These are phyloP conservation scores for Hawksworthiomyces lignivorus DNA, from an alignment of 2,329 filamentous ascomycete species.

Conservation along the genomic window DNA sequence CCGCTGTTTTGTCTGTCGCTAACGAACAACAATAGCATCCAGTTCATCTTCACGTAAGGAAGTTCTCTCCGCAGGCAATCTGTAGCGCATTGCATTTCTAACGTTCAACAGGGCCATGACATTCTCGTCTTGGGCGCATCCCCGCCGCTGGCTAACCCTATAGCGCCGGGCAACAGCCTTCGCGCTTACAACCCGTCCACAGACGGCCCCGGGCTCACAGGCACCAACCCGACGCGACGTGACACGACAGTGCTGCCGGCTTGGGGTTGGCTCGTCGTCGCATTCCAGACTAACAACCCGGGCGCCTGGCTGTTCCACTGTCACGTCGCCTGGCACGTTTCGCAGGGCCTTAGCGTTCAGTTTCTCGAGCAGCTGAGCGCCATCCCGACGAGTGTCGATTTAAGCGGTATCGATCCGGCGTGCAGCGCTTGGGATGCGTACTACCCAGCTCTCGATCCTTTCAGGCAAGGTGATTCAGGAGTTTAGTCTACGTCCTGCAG, in stretches of 20 bases:
- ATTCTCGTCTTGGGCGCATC: slow-evolving; percentile 25
- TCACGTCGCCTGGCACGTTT: slow-evolving; percentile 44
- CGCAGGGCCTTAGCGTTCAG: slow-evolving; percentile 41
- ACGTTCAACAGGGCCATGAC: slow-evolving; percentile 24
- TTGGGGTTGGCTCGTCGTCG: slow-evolving; percentile 38
- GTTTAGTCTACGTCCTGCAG: no score
- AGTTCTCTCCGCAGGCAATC: no score
- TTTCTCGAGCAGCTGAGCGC: slow-evolving; percentile 33
- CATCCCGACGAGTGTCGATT: slow-evolving; percentile 9
- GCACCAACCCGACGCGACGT: slow-evolving; percentile 37
- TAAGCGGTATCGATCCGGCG: slow-evolving; percentile 4
- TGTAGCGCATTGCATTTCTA: not conserved
- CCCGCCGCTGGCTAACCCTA: slow-evolving; percentile 12
- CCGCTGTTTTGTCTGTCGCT: not conserved
- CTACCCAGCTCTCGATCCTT: slow-evolving; percentile 13
- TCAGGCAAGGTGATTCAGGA: slow-evolving; percentile 12
- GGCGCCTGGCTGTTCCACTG: slow-evolving; percentile 43
- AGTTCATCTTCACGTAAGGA: slow-evolving; percentile 23
- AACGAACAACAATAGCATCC: slow-evolving; percentile 17
- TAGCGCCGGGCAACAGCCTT: slow-evolving; percentile 10
- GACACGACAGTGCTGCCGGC: slow-evolving; percentile 38
- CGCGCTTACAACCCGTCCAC: slow-evolving; percentile 20
- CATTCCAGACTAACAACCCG: slow-evolving; percentile 42
- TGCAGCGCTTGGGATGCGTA: slow-evolving; percentile 13
- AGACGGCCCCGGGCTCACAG: slow-evolving; percentile 25